phyloP scores from a whole-genome alignment of 2,329 filamentous ascomycete genomes.

The Mycosphaerella arachidis region DNA sequence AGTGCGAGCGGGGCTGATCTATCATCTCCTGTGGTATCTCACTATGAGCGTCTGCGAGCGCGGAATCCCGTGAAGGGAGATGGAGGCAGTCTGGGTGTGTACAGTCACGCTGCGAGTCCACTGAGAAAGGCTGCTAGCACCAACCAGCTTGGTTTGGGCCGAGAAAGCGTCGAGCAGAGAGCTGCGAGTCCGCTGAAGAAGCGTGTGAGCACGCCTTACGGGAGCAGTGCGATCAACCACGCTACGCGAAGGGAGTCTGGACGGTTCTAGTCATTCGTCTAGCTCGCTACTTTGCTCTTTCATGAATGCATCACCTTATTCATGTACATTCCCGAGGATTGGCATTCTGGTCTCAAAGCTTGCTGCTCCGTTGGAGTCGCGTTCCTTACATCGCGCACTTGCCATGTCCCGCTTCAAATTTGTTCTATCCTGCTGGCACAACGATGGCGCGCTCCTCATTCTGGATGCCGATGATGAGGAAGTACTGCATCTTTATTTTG shows the following conservation, averaged over 20 bases:
- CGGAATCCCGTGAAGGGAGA: constrained; percentile 53
- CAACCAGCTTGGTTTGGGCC: constrained; percentile 42
- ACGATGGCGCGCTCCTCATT: too few species aligned
- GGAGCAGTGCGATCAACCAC: constrained; percentile 8
- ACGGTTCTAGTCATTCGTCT: constrained; percentile 25
- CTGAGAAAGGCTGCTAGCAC: constrained; percentile 70
- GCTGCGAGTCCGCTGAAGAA: constrained; percentile 41
- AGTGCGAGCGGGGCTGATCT: constrained; percentile 37
- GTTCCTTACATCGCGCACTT: too few species aligned
- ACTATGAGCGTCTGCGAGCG: constrained; percentile 43
- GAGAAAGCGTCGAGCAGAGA: constrained; percentile 27
- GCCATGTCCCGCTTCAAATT: too few species aligned
- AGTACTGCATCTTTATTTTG: too few species aligned
- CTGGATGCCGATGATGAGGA: too few species aligned
- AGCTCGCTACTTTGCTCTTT: neutral
- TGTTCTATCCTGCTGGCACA: too few species aligned
- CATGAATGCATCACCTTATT: neutral
- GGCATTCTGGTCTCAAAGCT: neutral
- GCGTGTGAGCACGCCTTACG: constrained; percentile 37
- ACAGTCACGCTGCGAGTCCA: constrained; percentile 74
- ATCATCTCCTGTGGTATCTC: constrained; percentile 45
- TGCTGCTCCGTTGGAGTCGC: too few species aligned
- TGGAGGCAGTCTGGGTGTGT: constrained; percentile 77
- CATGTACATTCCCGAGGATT: neutral
- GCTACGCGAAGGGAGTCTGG: constrained; percentile 27